Conservation (phyloP, 192 early-diverging fungal genomes). For the Rhizophagus clarus region DNA sequence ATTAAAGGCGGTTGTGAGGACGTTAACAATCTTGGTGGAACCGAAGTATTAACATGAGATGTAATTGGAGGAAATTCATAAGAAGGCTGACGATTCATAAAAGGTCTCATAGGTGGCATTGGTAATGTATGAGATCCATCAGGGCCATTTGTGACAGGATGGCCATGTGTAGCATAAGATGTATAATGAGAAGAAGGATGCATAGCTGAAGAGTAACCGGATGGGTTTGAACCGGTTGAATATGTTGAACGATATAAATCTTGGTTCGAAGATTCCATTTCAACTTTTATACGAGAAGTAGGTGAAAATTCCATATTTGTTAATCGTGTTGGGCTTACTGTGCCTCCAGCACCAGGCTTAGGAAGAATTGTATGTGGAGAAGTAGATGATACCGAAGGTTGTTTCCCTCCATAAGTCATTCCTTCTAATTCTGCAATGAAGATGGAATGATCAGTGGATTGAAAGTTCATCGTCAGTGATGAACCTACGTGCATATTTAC, state of each 20-base stretch:
- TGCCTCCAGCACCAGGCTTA: slow-evolving; percentile 4
- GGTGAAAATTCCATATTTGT: slow-evolving; percentile 2
- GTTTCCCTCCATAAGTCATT: background rate
- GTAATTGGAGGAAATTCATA: slow-evolving; percentile 24
- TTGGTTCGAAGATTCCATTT: slow-evolving; percentile 17
- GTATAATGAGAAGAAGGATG: slow-evolving; percentile 6
- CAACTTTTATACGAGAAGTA: slow-evolving; percentile 8
- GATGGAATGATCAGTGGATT: background rate
- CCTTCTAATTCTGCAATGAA: background rate
- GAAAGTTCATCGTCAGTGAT: background rate
- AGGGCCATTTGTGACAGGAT: background rate
- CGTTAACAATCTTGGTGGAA: background rate
- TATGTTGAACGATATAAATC: background rate
- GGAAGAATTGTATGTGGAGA: slow-evolving; percentile 2
- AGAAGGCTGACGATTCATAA: slow-evolving; percentile 1
- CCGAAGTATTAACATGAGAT: slow-evolving; percentile 4
- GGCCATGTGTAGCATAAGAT: background rate
- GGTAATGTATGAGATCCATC: slow-evolving; percentile 14
- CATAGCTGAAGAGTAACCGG: background rate
- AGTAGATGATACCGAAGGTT: background rate
- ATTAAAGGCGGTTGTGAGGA: background rate
- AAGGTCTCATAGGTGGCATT: background rate
- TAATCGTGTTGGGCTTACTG: slow-evolving; percentile 13
- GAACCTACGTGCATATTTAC: background rate
- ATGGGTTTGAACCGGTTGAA: background rate